Conservation (phyloP, 768 basidiomycete species). For the Mycena amicta region DNA sequence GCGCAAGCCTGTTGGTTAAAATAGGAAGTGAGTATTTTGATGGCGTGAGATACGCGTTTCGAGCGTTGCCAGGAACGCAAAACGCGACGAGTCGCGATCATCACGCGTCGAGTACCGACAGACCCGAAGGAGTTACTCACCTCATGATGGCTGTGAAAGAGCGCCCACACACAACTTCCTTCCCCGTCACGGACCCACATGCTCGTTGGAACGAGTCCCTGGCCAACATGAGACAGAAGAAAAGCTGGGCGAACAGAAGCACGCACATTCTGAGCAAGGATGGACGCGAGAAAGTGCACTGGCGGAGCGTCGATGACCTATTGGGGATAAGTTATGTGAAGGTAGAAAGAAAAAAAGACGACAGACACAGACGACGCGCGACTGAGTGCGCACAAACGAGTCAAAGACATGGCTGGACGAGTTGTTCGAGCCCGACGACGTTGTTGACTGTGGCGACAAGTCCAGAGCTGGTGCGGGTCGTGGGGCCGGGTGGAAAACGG, state of each 20-base stretch:
- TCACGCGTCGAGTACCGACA: constrained; percentile 9
- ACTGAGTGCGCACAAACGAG: constrained; percentile 14
- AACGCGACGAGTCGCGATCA: constrained; percentile 2
- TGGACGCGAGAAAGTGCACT: not conserved
- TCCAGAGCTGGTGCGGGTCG: constrained; percentile 6
- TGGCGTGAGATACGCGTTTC: constrained; percentile 6
- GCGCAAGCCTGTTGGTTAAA: constrained; percentile 48
- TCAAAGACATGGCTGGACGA: constrained; percentile 11
- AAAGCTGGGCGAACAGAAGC: not conserved
- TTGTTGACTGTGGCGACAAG: constrained; percentile 18
- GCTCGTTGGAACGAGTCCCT: constrained; percentile 17
- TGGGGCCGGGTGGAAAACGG: constrained; percentile 9
- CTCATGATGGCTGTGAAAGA: constrained; percentile 23
- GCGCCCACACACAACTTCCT: constrained; percentile 14
- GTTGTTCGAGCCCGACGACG: constrained; percentile 17
- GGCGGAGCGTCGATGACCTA: not conserved
- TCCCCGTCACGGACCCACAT: constrained; percentile 11
- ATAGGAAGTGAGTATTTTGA: constrained; percentile 4
- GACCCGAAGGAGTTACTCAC: constrained; percentile 4
- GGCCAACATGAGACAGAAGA: not conserved
- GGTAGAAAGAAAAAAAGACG: not conserved
- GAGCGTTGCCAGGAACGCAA: constrained; percentile 14
- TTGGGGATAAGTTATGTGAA: not conserved
- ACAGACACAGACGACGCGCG: constrained; percentile 19
- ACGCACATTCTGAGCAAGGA: not conserved